phyloP scores from a whole-genome alignment of 108 stramenopile genomes.

The Conticribra guillardii region DNA sequence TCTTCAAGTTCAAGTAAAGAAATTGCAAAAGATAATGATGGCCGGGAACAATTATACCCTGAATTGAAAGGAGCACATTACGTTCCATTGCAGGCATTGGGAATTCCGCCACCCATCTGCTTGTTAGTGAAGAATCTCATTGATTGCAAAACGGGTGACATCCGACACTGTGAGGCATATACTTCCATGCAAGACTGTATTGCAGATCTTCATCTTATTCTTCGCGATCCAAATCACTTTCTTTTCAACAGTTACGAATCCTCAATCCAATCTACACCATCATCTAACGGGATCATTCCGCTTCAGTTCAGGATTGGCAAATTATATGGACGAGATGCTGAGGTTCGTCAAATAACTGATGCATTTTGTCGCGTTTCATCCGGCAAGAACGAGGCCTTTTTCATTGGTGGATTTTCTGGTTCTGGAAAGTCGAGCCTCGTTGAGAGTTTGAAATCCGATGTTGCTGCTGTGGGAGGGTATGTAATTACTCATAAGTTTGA shows the following conservation, averaged over 20 bases:
- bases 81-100: background rate
- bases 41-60: too few relatives aligned
- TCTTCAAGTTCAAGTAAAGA: too few relatives aligned
- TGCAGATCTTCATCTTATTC: slow-evolving; percentile 29
- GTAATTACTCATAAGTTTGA: slow-evolving; percentile 37
- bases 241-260: slow-evolving; percentile 11
- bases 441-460: slow-evolving; percentile 16
- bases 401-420: slow-evolving; percentile 34
- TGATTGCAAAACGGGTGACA: slow-evolving; percentile 2
- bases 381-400: slow-evolving; percentile 34
- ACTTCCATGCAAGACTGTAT: slow-evolving; percentile 6
- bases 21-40: too few relatives aligned
- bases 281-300: background rate
- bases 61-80: too few relatives aligned
- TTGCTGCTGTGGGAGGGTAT: slow-evolving; percentile 30
- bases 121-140: slow-evolving; percentile 19
- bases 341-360: slow-evolving; percentile 20
- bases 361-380: slow-evolving; percentile 31
- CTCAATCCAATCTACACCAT: background rate
- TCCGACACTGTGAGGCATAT: slow-evolving; percentile 11
- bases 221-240: slow-evolving; percentile 16
- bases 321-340: slow-evolving; percentile 30
- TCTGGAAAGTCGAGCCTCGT: slow-evolving; percentile 18
- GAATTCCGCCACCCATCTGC: slow-evolving; percentile 6
- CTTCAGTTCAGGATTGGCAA: slow-evolving; percentile 6